phyloP scores from a whole-genome alignment of 176 grass and related monocot species.

The Poa annua region DNA sequence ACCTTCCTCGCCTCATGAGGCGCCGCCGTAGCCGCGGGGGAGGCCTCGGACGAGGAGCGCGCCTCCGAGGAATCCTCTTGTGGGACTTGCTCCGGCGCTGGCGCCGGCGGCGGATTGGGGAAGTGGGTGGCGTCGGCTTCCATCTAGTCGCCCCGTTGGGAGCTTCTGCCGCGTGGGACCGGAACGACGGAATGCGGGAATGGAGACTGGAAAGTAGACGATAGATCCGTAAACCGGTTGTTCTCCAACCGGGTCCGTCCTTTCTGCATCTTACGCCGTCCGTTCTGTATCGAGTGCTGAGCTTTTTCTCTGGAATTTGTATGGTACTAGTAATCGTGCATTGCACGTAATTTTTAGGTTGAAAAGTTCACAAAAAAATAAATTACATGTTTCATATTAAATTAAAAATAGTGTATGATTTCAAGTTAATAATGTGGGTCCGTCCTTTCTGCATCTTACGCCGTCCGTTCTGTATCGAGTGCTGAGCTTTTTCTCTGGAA shows the following conservation, averaged over 20 bases:
- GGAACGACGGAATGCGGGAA: not conserved
- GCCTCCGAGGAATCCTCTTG: not conserved
- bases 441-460: too few relatives aligned
- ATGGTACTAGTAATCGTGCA: too few relatives aligned
- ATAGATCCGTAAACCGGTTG: not conserved
- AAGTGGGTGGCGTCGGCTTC: constrained; percentile 30
- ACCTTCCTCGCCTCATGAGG: constrained; percentile 48
- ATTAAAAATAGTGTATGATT: too few relatives aligned
- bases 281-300: too few relatives aligned
- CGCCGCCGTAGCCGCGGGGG: not conserved
- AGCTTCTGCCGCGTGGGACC: not conserved
- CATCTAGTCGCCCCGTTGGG: constrained; percentile 28
- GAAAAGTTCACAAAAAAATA: too few relatives aligned
- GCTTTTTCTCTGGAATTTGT: too few relatives aligned
- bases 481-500: too few relatives aligned
- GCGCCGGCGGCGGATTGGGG: not conserved
- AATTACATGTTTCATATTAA: too few relatives aligned
- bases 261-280: too few relatives aligned
- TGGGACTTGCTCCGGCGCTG: not conserved
- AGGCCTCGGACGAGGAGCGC: not conserved
- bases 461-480: too few relatives aligned
- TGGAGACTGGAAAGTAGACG: not conserved
- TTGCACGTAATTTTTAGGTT: too few relatives aligned
- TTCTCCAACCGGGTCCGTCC: not conserved
- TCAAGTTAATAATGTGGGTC: too few relatives aligned